These are phyloP conservation scores for Yamadazyma buinensis DNA, from an alignment of 1,139 yeast species.

Conservation along the genomic window DNA sequence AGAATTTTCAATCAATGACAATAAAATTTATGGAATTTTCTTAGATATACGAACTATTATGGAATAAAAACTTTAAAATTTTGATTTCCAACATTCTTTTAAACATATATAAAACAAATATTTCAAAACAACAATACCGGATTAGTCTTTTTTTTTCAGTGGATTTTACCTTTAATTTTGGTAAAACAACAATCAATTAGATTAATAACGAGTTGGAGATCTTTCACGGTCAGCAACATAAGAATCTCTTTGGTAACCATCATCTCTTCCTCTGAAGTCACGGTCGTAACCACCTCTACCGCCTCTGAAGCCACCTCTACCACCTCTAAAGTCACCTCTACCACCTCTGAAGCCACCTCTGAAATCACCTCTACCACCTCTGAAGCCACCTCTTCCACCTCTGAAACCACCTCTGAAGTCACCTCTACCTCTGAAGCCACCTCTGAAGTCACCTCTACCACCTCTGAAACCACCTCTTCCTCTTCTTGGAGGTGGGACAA, in stretches of 20 bases:
- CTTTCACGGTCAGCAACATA: constrained; percentile 38
- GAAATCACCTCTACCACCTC: constrained; percentile 36
- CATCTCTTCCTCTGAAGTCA: constrained; percentile 33
- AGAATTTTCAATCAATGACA: background rate
- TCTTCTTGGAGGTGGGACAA: constrained; percentile 63
- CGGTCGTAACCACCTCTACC: constrained; percentile 36
- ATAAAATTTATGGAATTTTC: constrained; percentile 1
- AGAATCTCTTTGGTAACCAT: constrained; percentile 28
- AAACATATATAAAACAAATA: constrained; percentile 7
- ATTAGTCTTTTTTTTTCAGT: no score
- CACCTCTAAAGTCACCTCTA: constrained; percentile 38
- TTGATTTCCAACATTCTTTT: constrained; percentile 6
- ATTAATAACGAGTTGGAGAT: constrained; percentile 44
- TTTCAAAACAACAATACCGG: background rate
- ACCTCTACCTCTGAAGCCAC: constrained; percentile 32
- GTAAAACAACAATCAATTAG: background rate
- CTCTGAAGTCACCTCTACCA: constrained; percentile 31
- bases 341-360: constrained; percentile 32
- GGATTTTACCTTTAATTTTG: no score
- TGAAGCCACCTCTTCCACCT: constrained; percentile 25
- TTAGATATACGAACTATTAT: constrained; percentile 6
- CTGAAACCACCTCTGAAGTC: constrained; percentile 35
- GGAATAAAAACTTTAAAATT: constrained; percentile 5
- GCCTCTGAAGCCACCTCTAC: constrained; percentile 37
- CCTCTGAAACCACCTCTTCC: constrained; percentile 43